phyloP scores from a whole-genome alignment of 2,329 filamentous ascomycete genomes.

The Arachnopeziza araneosa region DNA sequence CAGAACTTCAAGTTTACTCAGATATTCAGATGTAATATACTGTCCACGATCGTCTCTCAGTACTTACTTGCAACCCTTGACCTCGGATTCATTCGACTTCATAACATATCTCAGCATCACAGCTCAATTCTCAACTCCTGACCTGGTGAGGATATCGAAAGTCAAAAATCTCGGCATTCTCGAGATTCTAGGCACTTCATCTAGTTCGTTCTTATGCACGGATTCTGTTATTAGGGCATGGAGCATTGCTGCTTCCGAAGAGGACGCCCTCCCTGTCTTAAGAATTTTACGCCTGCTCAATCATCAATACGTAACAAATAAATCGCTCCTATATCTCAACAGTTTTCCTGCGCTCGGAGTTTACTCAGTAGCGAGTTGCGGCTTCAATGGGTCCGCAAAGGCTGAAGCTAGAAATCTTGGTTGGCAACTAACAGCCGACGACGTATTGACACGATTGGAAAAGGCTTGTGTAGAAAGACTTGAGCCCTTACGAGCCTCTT shows the following conservation, averaged over 20 bases:
- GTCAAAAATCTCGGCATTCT: constrained; percentile 28
- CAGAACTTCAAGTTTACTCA: constrained; percentile 15
- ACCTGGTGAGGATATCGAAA: constrained; percentile 28
- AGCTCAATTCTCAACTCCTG: constrained; percentile 17
- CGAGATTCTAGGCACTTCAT: constrained; percentile 22
- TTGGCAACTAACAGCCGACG: constrained; percentile 16
- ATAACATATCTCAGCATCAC: constrained; percentile 29
- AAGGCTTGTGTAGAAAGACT: constrained; percentile 3
- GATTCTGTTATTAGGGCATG: constrained; percentile 24
- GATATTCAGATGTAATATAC: constrained; percentile 23
- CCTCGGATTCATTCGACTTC: constrained; percentile 27
- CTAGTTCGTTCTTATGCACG: background rate
- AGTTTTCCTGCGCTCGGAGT: constrained; percentile 28
- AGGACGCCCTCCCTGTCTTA: constrained; percentile 26
- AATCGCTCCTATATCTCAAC: constrained; percentile 27
- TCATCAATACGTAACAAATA: constrained; percentile 23
- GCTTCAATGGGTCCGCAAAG: constrained; percentile 9
- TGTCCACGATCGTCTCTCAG: constrained; percentile 19
- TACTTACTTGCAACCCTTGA: constrained; percentile 24
- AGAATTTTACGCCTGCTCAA: constrained; percentile 29
- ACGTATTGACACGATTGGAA: background rate
- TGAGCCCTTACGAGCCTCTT: background rate
- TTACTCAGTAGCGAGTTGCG: constrained; percentile 26
- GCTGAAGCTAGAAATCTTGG: constrained; percentile 14
- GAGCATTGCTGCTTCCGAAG: constrained; percentile 21